These are phyloP conservation scores for Calonectria multiphialidica DNA, from an alignment of 2,329 filamentous ascomycete species.

Conservation along the genomic window DNA sequence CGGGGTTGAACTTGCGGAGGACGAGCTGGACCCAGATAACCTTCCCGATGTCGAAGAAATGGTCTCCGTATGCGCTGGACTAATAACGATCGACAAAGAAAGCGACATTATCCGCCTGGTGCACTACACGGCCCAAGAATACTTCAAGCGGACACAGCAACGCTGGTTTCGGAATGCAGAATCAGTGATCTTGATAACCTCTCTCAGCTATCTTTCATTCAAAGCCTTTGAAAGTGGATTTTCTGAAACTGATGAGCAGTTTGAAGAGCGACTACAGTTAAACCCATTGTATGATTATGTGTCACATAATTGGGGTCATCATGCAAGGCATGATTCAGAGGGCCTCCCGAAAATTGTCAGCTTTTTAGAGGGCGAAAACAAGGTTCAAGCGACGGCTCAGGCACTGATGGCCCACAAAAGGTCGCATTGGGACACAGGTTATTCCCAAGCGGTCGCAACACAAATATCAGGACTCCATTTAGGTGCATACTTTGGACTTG, in stretches of 20 bases:
- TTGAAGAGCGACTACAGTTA: constrained; percentile 33
- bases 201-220: constrained; percentile 52
- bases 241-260: constrained; percentile 28
- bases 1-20: background rate
- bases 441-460: constrained; percentile 16
- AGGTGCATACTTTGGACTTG: constrained; percentile 38
- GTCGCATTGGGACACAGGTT: background rate
- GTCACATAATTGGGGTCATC: constrained; percentile 47
- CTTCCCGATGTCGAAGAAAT: background rate
- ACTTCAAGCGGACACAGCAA: background rate
- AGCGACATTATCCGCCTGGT: background rate
- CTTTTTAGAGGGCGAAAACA: constrained; percentile 31
- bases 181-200: constrained; percentile 43
- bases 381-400: constrained; percentile 32
- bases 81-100: background rate
- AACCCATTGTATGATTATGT: constrained; percentile 49
- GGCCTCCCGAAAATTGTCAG: constrained; percentile 19
- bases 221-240: constrained; percentile 30
- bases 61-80: background rate
- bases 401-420: constrained; percentile 22
- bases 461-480: constrained; percentile 38
- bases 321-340: constrained; percentile 44
- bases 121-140: background rate
- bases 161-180: constrained; percentile 34
- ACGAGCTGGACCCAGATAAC: background rate